phyloP scores from a whole-genome alignment of 495 filamentous ascomycete species.

The Venustampulla echinocandica region DNA sequence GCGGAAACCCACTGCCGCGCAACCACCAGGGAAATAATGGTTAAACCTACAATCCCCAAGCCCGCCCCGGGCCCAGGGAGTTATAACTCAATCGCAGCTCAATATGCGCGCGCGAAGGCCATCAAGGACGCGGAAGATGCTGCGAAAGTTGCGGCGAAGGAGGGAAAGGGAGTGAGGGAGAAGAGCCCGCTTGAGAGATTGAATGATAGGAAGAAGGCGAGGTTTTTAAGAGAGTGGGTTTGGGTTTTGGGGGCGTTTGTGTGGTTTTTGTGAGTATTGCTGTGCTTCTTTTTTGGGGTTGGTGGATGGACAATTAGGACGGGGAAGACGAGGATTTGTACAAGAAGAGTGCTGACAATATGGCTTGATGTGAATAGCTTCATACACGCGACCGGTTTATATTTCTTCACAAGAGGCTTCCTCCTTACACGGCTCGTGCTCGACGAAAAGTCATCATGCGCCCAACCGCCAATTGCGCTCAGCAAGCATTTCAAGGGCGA shows the following conservation, averaged over 20 bases:
- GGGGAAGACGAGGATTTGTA: no score
- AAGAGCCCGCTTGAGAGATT: slow-evolving; percentile 31
- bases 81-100: slow-evolving; percentile 24
- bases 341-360: not conserved
- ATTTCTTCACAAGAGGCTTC: slow-evolving; percentile 94
- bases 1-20: no score
- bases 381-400: slow-evolving; percentile 73
- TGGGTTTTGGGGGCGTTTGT: slow-evolving; percentile 45
- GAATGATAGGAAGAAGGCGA: slow-evolving; percentile 29
- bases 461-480: slow-evolving; percentile 52
- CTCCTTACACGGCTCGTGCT: slow-evolving; percentile 87
- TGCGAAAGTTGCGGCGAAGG: slow-evolving; percentile 19
- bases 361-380: slow-evolving; percentile 24
- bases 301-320: not conserved
- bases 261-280: slow-evolving; percentile 37
- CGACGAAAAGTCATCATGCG: slow-evolving; percentile 78
- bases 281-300: not conserved
- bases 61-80: slow-evolving; percentile 20
- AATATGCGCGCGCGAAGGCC: slow-evolving; percentile 26
- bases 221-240: slow-evolving; percentile 34
- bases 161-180: slow-evolving; percentile 24
- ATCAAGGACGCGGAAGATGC: slow-evolving; percentile 37
- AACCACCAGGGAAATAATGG: slow-evolving; percentile 7
- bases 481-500: slow-evolving; percentile 22
- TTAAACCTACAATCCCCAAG: slow-evolving; percentile 10